phyloP scores from a whole-genome alignment of 257 asterid species.

The Capsicum pubescens region DNA sequence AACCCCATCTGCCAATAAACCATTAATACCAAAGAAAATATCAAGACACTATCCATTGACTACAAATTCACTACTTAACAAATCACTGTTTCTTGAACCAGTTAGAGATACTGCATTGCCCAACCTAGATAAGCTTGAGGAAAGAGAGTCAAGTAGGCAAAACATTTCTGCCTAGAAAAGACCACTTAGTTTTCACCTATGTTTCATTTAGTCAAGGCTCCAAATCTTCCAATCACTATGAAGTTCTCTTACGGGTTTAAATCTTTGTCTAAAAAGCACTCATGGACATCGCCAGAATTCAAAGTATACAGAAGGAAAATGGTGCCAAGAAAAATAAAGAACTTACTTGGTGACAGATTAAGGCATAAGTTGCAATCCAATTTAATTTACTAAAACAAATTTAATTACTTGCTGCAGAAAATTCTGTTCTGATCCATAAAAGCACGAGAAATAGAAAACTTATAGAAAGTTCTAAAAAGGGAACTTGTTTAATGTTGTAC shows the following conservation, averaged over 20 bases:
- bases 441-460: background rate
- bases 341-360: constrained; percentile 1
- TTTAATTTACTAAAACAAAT: constrained; percentile 2
- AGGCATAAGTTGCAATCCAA: background rate
- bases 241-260: background rate
- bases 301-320: constrained; percentile 1
- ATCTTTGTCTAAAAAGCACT: background rate
- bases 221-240: background rate
- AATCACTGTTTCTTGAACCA: background rate
- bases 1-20: constrained; percentile 78
- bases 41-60: constrained; percentile 17
- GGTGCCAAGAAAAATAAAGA: constrained; percentile 12
- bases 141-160: background rate
- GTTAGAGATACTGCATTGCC: background rate
- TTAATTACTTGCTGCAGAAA: background rate
- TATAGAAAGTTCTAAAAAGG: background rate
- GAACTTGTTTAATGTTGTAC: background rate
- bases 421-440: background rate
- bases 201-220: constrained; percentile 22
- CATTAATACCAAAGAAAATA: constrained; percentile 30
- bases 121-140: constrained; percentile 23
- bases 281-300: background rate
- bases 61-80: background rate
- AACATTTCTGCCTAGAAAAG: background rate
- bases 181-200: constrained; percentile 9